Percentiles rank a stretch among this genome's conserved stretches.
Evolutionary conservation across 2,329 filamentous ascomycete species (phyloP).

Genomic region (Gremmenia infestans): DNA sequence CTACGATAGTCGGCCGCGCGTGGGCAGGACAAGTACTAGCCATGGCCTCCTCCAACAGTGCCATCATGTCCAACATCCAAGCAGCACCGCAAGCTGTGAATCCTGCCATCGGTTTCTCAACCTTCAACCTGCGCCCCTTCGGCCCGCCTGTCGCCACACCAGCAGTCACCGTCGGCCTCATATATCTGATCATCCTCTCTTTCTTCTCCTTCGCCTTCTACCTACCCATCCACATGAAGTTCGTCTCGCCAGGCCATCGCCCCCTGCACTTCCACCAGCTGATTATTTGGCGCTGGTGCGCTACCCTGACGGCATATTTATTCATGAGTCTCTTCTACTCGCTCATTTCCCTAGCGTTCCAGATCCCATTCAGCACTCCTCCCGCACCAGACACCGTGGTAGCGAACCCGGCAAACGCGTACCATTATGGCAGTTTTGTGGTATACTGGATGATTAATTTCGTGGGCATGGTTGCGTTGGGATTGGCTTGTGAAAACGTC

Average conservation of each 20-base stretch:
- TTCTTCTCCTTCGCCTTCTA: conserved; percentile 65
- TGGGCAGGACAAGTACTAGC: conserved; percentile 33
- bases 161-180: conserved; percentile 56
- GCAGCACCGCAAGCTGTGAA: conserved; percentile 47
- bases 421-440: conserved; percentile 52
- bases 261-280: conserved; percentile 54
- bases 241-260: conserved; percentile 50
- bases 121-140: conserved; percentile 56
- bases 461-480: conserved; percentile 57
- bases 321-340: conserved; percentile 60
- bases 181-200: conserved; percentile 62
- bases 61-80: conserved; percentile 39
- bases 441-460: conserved; percentile 63
- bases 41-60: conserved; percentile 24
- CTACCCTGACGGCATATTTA: conserved; percentile 53
- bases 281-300: conserved; percentile 51
- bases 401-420: conserved; percentile 46
- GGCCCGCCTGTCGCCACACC: conserved; percentile 49
- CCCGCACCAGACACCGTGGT: conserved; percentile 40
- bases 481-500: conserved; percentile 60
- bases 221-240: conserved; percentile 56
- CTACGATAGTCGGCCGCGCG: conserved; percentile 13
- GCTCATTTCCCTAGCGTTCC: conserved; percentile 57
- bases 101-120: conserved; percentile 51
- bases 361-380: conserved; percentile 53